Percentiles rank a stretch among this genome's conserved stretches.
These are phyloP conservation scores for Fusarium pseudocircinatum DNA, from an alignment of 2,329 filamentous ascomycete species.

Conservation along the genomic window DNA sequence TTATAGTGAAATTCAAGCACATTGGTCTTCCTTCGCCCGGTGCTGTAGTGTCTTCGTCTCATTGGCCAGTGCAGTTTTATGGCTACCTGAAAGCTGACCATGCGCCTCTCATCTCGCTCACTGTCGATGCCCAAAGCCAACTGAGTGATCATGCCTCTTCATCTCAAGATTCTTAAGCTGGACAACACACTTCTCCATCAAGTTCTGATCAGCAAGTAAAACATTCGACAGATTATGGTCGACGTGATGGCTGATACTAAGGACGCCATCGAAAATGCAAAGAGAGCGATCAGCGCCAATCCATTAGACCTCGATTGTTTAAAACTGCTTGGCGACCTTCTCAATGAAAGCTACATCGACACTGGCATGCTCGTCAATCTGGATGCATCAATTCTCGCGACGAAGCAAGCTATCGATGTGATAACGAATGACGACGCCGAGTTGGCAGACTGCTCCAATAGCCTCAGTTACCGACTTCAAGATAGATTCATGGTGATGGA, in stretches of 20 bases:
- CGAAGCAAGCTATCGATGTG: not conserved
- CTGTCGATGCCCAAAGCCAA: too few relatives aligned
- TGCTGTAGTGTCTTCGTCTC: too few relatives aligned
- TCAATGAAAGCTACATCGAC: not conserved
- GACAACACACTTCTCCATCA: too few relatives aligned
- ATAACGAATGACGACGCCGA: not conserved
- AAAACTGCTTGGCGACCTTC: not conserved
- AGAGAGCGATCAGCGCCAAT: not conserved
- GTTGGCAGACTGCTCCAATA: not conserved
- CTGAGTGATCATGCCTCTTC: too few relatives aligned
- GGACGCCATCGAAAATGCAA: not conserved
- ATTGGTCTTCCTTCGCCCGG: too few relatives aligned
- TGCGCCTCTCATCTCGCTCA: too few relatives aligned
- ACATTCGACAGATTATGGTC: too few relatives aligned
- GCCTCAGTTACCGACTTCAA: not conserved
- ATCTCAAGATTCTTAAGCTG: too few relatives aligned
- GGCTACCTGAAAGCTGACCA: too few relatives aligned
- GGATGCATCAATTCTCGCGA: not conserved
- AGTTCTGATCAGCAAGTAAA: too few relatives aligned
- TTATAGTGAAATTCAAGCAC: too few relatives aligned
- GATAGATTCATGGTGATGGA: not conserved
- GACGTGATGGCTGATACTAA: not conserved
- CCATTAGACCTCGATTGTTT: accelerated
- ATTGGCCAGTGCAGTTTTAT: too few relatives aligned
- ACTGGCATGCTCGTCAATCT: not conserved